Conservation (phyloP, 2,329 filamentous ascomycete genomes). For the Xylaria polymorpha region DNA sequence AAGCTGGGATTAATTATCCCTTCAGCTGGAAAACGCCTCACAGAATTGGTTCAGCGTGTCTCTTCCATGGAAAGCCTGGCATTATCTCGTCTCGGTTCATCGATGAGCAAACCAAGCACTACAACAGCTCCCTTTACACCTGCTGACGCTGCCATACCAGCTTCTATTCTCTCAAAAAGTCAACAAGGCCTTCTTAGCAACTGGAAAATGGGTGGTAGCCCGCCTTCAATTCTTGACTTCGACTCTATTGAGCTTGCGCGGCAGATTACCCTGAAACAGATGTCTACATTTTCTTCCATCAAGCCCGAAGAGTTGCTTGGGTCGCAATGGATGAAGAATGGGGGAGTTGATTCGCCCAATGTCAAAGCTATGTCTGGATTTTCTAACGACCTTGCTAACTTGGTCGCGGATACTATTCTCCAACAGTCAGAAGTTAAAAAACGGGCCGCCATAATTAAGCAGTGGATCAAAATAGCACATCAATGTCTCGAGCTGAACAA, state of each 20-base stretch:
- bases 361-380: slow-evolving; percentile 94
- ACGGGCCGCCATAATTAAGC: slow-evolving; percentile 89
- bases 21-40: slow-evolving; percentile 80
- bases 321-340: slow-evolving; percentile 93
- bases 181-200: slow-evolving; percentile 77
- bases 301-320: slow-evolving; percentile 90
- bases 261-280: slow-evolving; percentile 92
- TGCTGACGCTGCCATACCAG: slow-evolving; percentile 76
- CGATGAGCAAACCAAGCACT: slow-evolving; percentile 87
- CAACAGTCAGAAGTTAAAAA: slow-evolving; percentile 92
- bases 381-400: slow-evolving; percentile 90
- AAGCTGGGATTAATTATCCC: slow-evolving; percentile 77
- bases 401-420: slow-evolving; percentile 93
- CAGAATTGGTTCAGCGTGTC: slow-evolving; percentile 84
- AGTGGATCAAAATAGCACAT: slow-evolving; percentile 95
- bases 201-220: slow-evolving; percentile 78
- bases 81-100: slow-evolving; percentile 84
- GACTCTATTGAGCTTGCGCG: slow-evolving; percentile 91
- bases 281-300: slow-evolving; percentile 90
- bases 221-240: slow-evolving; percentile 85
- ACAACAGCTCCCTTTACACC: slow-evolving; percentile 77
- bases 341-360: slow-evolving; percentile 81
- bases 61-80: slow-evolving; percentile 77
- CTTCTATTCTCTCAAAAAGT: slow-evolving; percentile 77
- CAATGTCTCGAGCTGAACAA: slow-evolving; percentile 91